These are phyloP conservation scores for Medakamo hakoo DNA, from an alignment of 139 green algal genomes.

Conservation along the genomic window DNA sequence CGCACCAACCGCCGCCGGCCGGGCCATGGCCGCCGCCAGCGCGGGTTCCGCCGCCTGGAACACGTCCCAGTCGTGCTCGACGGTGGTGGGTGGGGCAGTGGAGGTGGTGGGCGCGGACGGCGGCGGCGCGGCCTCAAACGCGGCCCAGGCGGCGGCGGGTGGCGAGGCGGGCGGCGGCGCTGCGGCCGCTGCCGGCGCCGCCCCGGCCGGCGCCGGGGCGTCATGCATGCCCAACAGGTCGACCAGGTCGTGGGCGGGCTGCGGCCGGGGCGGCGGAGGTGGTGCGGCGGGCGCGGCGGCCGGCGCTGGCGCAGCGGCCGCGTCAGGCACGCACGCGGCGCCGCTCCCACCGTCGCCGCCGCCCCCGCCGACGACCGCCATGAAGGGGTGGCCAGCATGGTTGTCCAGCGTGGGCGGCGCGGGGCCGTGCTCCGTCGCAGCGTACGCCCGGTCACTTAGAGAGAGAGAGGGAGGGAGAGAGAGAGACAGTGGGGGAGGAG, in stretches of 20 bases:
- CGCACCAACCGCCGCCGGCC: background rate
- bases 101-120: too few species aligned
- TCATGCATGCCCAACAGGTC: conserved; percentile 14
- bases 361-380: background rate
- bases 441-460: background rate
- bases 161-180: too few species aligned
- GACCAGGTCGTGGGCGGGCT: background rate
- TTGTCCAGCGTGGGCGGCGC: background rate
- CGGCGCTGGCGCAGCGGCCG: background rate
- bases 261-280: background rate
- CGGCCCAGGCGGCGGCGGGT: background rate
- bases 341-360: background rate
- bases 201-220: background rate
- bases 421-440: too few species aligned
- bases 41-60: background rate
- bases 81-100: background rate
- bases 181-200: too few species aligned
- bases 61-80: background rate
- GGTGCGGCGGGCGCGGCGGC: background rate
- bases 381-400: background rate
- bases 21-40: too few species aligned
- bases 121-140: background rate
- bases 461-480: conserved; percentile 48
- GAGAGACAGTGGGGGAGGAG: conserved; percentile 9
- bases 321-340: background rate